Evolutionary conservation across 352 stramenopile species (phyloP).

Genomic region (Globisporangium mamillatum): DNA sequence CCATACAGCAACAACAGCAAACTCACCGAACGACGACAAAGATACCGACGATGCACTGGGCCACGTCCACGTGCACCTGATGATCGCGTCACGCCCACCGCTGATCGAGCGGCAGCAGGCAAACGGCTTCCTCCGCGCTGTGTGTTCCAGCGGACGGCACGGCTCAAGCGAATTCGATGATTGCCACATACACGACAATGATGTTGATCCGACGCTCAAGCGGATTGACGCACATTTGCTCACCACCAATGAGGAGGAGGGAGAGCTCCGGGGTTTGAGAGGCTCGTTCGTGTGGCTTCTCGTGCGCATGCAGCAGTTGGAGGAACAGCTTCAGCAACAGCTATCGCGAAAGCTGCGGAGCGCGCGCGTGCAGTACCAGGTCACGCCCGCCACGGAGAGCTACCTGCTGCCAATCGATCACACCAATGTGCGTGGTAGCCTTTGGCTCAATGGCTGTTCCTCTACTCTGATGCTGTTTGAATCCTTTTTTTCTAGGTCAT

Average conservation of each 20-base stretch:
- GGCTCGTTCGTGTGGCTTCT: conserved; percentile 49
- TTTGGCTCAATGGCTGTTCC: not conserved
- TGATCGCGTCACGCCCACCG: conserved; percentile 26
- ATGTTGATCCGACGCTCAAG: not conserved
- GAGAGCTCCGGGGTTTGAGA: conserved; percentile 20
- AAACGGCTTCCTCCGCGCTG: conserved; percentile 36
- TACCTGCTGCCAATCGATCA: conserved; percentile 50
- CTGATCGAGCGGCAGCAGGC: conserved; percentile 36
- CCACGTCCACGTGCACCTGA: conserved; percentile 44
- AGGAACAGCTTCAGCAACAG: not conserved
- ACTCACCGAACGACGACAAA: not conserved
- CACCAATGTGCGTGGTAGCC: conserved; percentile 35
- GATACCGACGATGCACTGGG: conserved; percentile 11
- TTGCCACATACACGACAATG: conserved; percentile 2
- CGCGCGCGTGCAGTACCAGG: conserved; percentile 51
- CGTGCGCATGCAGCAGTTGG: conserved; percentile 36
- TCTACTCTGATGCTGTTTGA: not conserved
- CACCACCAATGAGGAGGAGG: conserved; percentile 3
- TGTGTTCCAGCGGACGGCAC: conserved; percentile 9
- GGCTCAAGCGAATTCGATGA: conserved; percentile 9
- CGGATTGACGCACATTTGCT: not conserved
- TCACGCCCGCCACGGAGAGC: conserved; percentile 47
- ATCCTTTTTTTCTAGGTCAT: conserved; percentile 27
- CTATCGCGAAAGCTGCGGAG: not conserved
- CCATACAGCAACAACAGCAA: not conserved